Evolutionary conservation across 352 stramenopile genomes (phyloP), one percentile per base, ranked within the genome.

Genomic region (Phytopythium litorale): DNA sequence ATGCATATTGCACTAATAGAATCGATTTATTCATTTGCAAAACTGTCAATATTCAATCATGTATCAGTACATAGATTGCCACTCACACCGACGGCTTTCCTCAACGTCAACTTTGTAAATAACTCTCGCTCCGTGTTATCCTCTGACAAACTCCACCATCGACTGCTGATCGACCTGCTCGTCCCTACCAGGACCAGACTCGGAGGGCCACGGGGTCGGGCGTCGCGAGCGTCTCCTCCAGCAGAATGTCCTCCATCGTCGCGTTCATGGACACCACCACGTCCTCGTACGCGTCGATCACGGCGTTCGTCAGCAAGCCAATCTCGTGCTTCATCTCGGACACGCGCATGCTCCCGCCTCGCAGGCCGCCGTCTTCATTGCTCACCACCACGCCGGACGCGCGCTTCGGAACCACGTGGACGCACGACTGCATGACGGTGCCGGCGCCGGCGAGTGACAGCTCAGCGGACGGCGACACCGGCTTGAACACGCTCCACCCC

Each of bases 231-330:
- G 15, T 52, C 54, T 86, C 70, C 43, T 83, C 66, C 23, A 88
- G 46, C 25, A 88, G 59, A 43, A 84, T 38, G 58, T 84, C 74
- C 65, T 88, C 79, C 23, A 86, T 67, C 62, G 79, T 79, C 13
- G 73, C 52, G 54, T 68, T 78, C 52, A 86, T 61, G 4, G 73
- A 66, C 25, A 81, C 71, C 25, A 83, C 69, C 59, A 84, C 76
- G 23, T 84, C 75, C 53, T 88, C 72, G 55, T 84, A 84, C 1
- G 67, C 64, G 57, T 84, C 70, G 30, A 82, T 76, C n/a, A 88
- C 76, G 7, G 81, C 67, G 15, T 79, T 81, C 28, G 75, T 83
- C 7, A 88, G 72, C 40, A 81, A 42, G 12, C 78, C 79, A 13
- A 75, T 72, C 30, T 79, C 72, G 25, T 66, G 42, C 51, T 66